Evolutionary conservation across 441 rosid genomes (phyloP).

Genomic region (Populus tomentosa): DNA sequence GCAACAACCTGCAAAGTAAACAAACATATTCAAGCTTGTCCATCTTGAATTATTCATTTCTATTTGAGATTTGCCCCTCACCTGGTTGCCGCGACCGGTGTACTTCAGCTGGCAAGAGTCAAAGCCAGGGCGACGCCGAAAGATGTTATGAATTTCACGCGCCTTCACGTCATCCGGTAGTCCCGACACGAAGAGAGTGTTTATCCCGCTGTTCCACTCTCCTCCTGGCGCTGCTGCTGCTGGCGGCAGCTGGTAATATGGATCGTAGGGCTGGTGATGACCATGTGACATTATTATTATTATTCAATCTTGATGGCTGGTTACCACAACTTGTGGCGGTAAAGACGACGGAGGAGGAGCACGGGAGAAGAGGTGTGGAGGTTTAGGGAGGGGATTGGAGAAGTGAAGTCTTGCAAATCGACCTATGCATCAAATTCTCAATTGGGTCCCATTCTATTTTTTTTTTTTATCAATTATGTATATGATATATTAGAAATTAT

Average conservation of each 20-base stretch:
- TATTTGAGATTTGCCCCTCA: not conserved
- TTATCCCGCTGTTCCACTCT: constrained; percentile 41
- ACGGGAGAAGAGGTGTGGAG: not conserved
- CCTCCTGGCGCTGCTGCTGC: constrained; percentile 14
- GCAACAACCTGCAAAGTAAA: constrained; percentile 65
- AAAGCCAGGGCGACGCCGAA: constrained; percentile 67
- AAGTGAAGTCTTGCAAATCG: not conserved
- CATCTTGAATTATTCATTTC: not conserved
- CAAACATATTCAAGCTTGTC: not conserved
- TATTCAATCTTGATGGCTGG: not conserved
- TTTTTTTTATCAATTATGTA: not conserved
- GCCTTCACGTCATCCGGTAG: constrained; percentile 81
- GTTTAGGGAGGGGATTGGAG: not conserved
- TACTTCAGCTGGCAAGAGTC: constrained; percentile 83
- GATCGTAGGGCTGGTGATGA: constrained; percentile 49
- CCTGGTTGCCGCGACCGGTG: constrained; percentile 90
- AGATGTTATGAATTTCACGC: constrained; percentile 89
- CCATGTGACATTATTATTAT: constrained; percentile 1
- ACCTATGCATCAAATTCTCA: not conserved
- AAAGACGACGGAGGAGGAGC: not conserved
- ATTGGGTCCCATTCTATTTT: not conserved
- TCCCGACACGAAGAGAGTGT: constrained; percentile 75
- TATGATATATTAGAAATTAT: not conserved
- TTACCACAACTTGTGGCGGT: not conserved
- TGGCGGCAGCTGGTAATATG: constrained; percentile 36